These are phyloP conservation scores for Vickermania spadyakhi DNA, from an alignment of 208 protist genomes.

Conservation along the genomic window DNA sequence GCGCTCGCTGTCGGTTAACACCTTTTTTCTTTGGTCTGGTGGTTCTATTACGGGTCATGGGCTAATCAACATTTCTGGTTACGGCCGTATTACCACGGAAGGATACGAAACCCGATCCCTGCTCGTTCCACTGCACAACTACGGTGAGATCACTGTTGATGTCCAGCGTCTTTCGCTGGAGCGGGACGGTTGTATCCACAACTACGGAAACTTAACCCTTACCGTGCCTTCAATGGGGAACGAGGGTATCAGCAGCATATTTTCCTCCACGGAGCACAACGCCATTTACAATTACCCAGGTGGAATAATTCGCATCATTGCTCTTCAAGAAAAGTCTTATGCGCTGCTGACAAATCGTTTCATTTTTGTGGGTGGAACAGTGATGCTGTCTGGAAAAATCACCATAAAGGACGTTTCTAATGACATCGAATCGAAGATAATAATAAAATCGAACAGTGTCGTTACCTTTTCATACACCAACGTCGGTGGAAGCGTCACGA, in stretches of 20 bases:
- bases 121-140: constrained; percentile 55
- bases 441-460: constrained; percentile 22
- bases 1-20: constrained; percentile 45
- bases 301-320: constrained; percentile 38
- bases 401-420: constrained; percentile 41
- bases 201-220: constrained; percentile 69
- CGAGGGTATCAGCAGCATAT: constrained; percentile 50
- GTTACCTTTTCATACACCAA: constrained; percentile 28
- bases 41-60: constrained; percentile 62
- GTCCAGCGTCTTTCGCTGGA: constrained; percentile 51
- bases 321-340: constrained; percentile 31
- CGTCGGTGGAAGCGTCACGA: constrained; percentile 20
- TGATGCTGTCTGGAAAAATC: constrained; percentile 34
- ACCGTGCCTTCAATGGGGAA: constrained; percentile 39
- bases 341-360: constrained; percentile 49
- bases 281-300: constrained; percentile 46
- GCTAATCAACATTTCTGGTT: constrained; percentile 47
- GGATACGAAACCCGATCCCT: constrained; percentile 53
- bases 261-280: constrained; percentile 37
- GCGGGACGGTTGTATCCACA: constrained; percentile 55
- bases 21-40: constrained; percentile 72
- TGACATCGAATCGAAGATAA: constrained; percentile 16
- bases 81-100: constrained; percentile 51
- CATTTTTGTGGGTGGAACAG: constrained; percentile 33
- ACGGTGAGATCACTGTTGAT: constrained; percentile 75